phyloP scores from a whole-genome alignment of 2,329 filamentous ascomycete genomes.

The Aspergillus costaricaensis region DNA sequence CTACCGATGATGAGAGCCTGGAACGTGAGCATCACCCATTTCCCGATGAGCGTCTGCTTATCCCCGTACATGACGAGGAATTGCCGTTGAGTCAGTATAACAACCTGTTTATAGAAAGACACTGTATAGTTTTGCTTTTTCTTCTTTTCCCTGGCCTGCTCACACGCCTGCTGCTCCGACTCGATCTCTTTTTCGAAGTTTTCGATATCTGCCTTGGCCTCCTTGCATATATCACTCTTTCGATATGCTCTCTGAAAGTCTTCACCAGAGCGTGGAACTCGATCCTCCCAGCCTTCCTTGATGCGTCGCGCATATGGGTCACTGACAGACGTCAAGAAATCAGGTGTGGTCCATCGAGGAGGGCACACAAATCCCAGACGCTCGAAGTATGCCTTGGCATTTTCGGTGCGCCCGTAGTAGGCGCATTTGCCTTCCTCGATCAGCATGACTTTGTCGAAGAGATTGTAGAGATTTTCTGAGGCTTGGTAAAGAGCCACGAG shows the following conservation, averaged over 20 bases:
- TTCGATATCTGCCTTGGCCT: constrained; percentile 51
- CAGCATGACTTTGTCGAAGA: constrained; percentile 69
- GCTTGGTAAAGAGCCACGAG: constrained; percentile 74
- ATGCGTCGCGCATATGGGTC: constrained; percentile 60
- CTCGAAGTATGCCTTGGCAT: constrained; percentile 69
- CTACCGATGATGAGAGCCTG: constrained; percentile 50
- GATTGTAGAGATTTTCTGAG: constrained; percentile 50
- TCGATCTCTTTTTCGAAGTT: constrained; percentile 56
- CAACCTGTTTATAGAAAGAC: constrained; percentile 53
- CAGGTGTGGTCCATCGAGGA: constrained; percentile 69
- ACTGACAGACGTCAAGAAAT: constrained; percentile 77
- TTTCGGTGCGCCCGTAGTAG: constrained; percentile 66
- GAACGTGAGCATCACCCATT: constrained; percentile 53
- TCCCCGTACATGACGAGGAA: constrained; percentile 59
- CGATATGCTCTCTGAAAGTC: constrained; percentile 58
- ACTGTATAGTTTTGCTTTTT: constrained; percentile 57
- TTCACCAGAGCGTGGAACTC: constrained; percentile 56
- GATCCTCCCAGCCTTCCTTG: constrained; percentile 58
- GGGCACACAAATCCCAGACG: constrained; percentile 73
- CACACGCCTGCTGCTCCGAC: constrained; percentile 44
- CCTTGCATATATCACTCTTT: constrained; percentile 49
- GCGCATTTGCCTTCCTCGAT: constrained; percentile 70
- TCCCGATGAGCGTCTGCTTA: constrained; percentile 51
- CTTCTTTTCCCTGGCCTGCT: constrained; percentile 38
- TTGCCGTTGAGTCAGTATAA: constrained; percentile 57